Evolutionary conservation across 1,139 yeast genomes (phyloP), one percentile per base, ranked within the genome.

Genomic region (Pichia sp.): DNA sequence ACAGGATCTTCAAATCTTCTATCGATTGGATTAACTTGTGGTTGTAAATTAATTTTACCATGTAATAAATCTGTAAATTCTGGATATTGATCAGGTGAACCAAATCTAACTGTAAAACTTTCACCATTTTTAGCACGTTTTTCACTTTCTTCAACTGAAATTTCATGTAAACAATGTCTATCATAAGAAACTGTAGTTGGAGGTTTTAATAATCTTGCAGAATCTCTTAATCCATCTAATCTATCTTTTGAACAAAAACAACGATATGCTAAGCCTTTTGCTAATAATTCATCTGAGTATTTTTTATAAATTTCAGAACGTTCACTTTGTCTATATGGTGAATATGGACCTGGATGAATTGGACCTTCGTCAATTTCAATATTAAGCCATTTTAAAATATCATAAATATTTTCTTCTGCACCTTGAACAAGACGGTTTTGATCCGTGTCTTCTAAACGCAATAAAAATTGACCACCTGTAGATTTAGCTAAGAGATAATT

Each of bases 171-270:
- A 59, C 98, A 91, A 50, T 80, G 75, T 41, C 98, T 70, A 59
- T 91, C 98, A 56, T 91, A 91, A 0, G 95, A 82, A 1, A 86
- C 96, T 29, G 89, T 81, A 0, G 96, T 86, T 6, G 96, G 96
- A 0, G 96, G 96, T 49, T 76, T 77, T 38, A 88, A 61, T 43
- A 68, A 65, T 59, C 74, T 73, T 0, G 97, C 96, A 2, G 89
- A 74, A 35, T 76, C 81, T 42, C 94, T 64, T 32, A 91, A 65
- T 1, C 65, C 62, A 38, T 72, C 75, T 31, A 91, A 66, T 47
- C 97, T 67, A n/a, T 86, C 88, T 53, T 82, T 83, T 1, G 91
- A 67, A 56, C 98, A 91, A 53, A 77, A 80, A 56, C 98, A 91
- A 33, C 85, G 70, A 58, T 91, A 91, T 1, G 97, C 97, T 40